A percentile compares a stretch with the other conserved stretches of the same genome.
phyloP scores from a whole-genome alignment of 2,329 filamentous ascomycete genomes.

The Simplicillium aogashimaense region DNA sequence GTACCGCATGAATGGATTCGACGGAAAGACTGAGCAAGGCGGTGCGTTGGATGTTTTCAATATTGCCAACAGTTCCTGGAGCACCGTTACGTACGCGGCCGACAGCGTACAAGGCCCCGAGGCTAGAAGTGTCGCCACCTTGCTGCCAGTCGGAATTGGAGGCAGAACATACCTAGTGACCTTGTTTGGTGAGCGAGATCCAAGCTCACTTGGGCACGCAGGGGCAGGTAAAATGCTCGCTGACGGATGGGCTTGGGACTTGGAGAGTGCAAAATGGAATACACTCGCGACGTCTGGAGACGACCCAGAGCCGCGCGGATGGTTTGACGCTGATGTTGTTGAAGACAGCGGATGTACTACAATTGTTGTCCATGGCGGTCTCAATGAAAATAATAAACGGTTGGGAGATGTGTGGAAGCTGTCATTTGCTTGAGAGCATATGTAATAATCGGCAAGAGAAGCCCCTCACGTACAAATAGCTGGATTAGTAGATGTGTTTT shows the following conservation, averaged over 20 bases:
- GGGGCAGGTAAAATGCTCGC: constrained; percentile 29
- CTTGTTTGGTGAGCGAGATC: constrained; percentile 28
- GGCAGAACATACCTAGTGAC: constrained; percentile 20
- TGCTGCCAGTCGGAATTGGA: constrained; percentile 13
- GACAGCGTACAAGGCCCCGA: constrained; percentile 18
- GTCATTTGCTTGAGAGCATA: constrained; percentile 2
- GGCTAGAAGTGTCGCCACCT: constrained; percentile 19
- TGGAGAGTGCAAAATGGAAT: constrained; percentile 17
- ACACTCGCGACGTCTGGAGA: constrained; percentile 13
- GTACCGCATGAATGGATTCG: constrained; percentile 56
- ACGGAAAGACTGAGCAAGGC: constrained; percentile 49
- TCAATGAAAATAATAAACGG: constrained; percentile 24
- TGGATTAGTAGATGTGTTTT: too few relatives aligned
- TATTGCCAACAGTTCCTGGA: constrained; percentile 13
- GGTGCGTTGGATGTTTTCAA: constrained; percentile 41
- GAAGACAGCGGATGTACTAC: constrained; percentile 7
- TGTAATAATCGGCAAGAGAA: too few relatives aligned
- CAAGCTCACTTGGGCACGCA: constrained; percentile 25
- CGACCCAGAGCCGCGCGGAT: constrained; percentile 22
- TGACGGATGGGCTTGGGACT: constrained; percentile 29
- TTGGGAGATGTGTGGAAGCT: constrained; percentile 29
- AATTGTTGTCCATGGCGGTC: constrained; percentile 27
- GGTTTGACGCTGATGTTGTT: constrained; percentile 27
- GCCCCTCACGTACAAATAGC: too few relatives aligned
- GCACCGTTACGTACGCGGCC: constrained; percentile 12